Evolutionary conservation across 164 flowering plant genomes (phyloP), one percentile per base, ranked within the genome.

Genomic region (Berberis vulgaris): DNA sequence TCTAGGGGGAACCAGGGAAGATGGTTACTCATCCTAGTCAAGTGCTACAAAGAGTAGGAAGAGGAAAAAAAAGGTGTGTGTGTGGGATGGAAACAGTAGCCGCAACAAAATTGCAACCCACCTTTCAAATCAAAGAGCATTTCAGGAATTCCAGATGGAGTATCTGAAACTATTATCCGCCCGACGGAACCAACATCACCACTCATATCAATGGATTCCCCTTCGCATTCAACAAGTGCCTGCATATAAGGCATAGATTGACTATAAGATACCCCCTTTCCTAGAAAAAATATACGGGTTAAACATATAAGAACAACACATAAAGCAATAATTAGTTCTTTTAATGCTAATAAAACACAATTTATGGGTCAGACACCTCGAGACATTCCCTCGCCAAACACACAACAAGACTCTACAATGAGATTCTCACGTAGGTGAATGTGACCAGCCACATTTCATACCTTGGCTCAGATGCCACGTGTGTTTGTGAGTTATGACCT

Each of bases 181-280:
- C 99, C 97, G 60, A 94, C 99, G 68, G 93, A 80, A 67, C 99
- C 99, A 74, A 91, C 76, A 74, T 94, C 99, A 55, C 99, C 99
- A 76, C 96, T 89, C 83, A 94, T 76, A 77, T 94, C 99, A 65
- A 94, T 82, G 65, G 98, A 84, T 13, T 89, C 91, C 65, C 93
- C 99, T 74, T 89, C 97, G 79, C 97, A 90, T 74, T 94, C 99
- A 77, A 91, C 83, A 75, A 94, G 95, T 40, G 79, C 99, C 99
- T 94, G 84, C 78, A 79, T 62, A 66, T n/a, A 53, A 56, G n/a
- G n/a, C 13, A 52, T 7, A 52, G 4, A 52, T 52, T 52, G 4
- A 52, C 12, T 7, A 9, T 10, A 12, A 52, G 54, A 1, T 10
- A 46, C 49, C 8, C 8, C 49, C 8, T 46, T 8, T 46, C 49